Conservation (phyloP, 495 filamentous ascomycete genomes). For the Penicillium dipodomyicola region DNA sequence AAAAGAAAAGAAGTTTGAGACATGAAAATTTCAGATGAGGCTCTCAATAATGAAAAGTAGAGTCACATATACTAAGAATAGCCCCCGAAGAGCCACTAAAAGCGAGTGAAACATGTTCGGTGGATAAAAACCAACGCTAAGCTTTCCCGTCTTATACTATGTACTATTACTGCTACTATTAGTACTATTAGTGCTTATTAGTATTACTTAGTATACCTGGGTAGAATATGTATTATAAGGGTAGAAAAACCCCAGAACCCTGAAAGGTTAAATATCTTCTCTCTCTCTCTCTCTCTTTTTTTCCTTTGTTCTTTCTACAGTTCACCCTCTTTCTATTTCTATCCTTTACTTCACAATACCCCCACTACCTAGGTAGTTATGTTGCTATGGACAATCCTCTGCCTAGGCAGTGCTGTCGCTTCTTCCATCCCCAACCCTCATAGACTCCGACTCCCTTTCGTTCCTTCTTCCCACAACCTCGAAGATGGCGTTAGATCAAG, state of each 20-base stretch:
- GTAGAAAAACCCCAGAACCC: too few relatives aligned
- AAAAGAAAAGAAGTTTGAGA: too few relatives aligned
- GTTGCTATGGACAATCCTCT: constrained; percentile 17
- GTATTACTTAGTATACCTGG: too few relatives aligned
- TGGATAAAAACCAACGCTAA: not conserved
- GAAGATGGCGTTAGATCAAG: constrained; percentile 19
- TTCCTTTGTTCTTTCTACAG: not conserved
- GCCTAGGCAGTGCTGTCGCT: constrained; percentile 18
- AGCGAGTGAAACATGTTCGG: not conserved
- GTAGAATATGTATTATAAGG: too few relatives aligned
- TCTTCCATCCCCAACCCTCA: constrained; percentile 23
- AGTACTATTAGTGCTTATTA: too few relatives aligned
- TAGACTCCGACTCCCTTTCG: constrained; percentile 28
- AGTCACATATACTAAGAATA: too few relatives aligned
- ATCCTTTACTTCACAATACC: not conserved
- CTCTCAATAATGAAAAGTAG: too few relatives aligned
- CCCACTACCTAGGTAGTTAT: too few relatives aligned
- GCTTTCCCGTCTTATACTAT: not conserved
- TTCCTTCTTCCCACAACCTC: constrained; percentile 16
- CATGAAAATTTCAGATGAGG: too few relatives aligned
- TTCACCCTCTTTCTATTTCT: not conserved
- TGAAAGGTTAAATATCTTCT: too few relatives aligned
- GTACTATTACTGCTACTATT: too few relatives aligned
- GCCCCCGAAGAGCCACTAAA: too few relatives aligned
- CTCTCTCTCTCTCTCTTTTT: not conserved